Base-by-base conservation (phyloP, 495 filamentous ascomycete genomes). In the Achaetomiella virescens region DNA sequence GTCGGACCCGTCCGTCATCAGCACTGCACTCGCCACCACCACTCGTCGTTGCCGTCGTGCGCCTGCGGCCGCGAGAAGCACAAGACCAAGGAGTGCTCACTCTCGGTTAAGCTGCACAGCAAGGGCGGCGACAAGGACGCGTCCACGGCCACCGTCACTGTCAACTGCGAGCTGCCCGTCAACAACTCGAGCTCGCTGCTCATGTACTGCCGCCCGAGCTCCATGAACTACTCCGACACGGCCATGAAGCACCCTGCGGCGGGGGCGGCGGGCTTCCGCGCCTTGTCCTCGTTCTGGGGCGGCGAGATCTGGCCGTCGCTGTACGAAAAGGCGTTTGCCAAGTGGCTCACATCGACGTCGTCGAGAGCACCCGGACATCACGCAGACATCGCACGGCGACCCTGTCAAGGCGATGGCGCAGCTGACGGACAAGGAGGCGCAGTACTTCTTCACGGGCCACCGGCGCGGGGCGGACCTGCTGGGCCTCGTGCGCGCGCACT, bases 321-420 rank as follows among this genome's bases (percentile, higher is more conserved):
- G 20, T 73, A 73, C 63, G 71, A 73, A 52, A 73, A 73, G 62
- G 71, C 71, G 38, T 73, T 73, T 55, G 57, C 69, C 31, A 66
- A 66, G 47, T 73, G 71, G 71, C 53, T 68, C 38, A 61, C 60
- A n/a, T n/a, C n/a, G n/a, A n/a, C n/a, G n/a, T n/a, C n/a, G n/a
- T n/a, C n/a, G n/a, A n/a, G n/a, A n/a, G n/a, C 65, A 55, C 54
- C 59, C 68, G 14, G 70, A 72, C 60, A 40, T 72, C 31, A 69
- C 66, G 3, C 61, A 63, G 42, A 61, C 59, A 8, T 48, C 61
- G 52, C 59, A 62, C 57, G 70, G 70, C 55, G 70, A 72, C 63
- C 70, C 68, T 0, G 43, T 72, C 57, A 70, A 71, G 41, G 70
- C 70, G 22, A 67, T 72, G 64, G 66, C 63, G 25, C 70, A 72